Conservation (phyloP, 257 asterid genomes). For the Solanum virginianum region DNA sequence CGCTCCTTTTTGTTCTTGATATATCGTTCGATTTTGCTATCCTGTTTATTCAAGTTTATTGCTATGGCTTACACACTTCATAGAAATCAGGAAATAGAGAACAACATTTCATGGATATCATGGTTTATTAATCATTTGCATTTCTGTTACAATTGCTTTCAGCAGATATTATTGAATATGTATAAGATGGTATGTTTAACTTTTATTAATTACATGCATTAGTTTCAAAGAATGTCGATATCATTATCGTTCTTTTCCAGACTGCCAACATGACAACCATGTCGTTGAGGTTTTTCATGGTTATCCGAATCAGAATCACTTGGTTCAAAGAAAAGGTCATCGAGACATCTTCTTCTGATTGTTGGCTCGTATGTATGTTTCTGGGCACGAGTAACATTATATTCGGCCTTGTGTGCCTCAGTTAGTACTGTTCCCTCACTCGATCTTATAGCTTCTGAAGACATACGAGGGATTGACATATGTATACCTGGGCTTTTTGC, state of each 20-base stretch:
- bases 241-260: conserved; percentile 16
- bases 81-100: not conserved
- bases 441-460: conserved; percentile 19
- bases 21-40: too few species aligned
- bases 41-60: not conserved
- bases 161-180: not conserved
- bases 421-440: not conserved
- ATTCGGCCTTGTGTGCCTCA: conserved; percentile 36
- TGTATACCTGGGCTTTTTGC: conserved; percentile 71
- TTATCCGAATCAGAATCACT: conserved; percentile 60
- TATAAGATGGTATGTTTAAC: not conserved
- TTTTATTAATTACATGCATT: not conserved
- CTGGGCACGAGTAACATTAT: conserved; percentile 21
- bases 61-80: not conserved
- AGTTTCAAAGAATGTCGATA: conserved; percentile 16
- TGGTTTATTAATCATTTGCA: not conserved
- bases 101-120: not conserved
- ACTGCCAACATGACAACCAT: conserved; percentile 64
- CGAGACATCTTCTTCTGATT: conserved; percentile 68
- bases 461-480: conserved; percentile 16
- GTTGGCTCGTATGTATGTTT: conserved; percentile 45
- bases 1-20: too few species aligned
- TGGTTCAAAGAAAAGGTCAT: conserved; percentile 57
- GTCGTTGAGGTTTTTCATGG: conserved; percentile 49
- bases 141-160: not conserved